Base-by-base conservation (phyloP, 306 rosid species). In the Begonia fuchsioides region DNA sequence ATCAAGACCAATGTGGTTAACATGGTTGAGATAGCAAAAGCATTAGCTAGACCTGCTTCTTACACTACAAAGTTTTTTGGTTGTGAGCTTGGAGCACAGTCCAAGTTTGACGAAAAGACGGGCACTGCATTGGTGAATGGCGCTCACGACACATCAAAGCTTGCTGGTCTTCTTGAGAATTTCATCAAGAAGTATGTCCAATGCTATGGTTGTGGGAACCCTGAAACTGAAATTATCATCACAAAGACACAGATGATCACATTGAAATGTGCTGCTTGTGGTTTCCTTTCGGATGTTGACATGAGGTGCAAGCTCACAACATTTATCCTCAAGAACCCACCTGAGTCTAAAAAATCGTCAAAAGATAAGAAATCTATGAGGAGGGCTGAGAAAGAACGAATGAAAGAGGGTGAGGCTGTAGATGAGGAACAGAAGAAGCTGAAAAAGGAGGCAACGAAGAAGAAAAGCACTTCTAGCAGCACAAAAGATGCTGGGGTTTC, bases 11-110 rank as follows among this genome's bases (percentile, higher is more conserved):
- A 83, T 35, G 67, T 80, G 47, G 94, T 83, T 39, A 80, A 83
- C 50, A 83, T 76, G 85, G 90, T 80, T 45, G 94, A 83, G 17
- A 83, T 83, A 56, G 94, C 94, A 3, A 83, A 83, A 66, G 94
- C 94, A 41, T 55, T 83, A 71, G 86, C 83, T 6, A 80, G 94
- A 64, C 94, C 86, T 41, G 75, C 90, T 3, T 60, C 94, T 4
- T 83, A 83, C 65, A 77, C 94, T 9, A 75, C 86, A 0, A 83
- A 83, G 66, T 83, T 76, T 63, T 80, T 83, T 57, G 90, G 94
- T 16, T 79, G 90, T 61, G 94, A 80, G 63, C 94, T 83, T 65
- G 90, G 90, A 16, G 94, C 94, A 17, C 94, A 80, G 15, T 80
- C 90, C 11, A 83, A 83, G 49, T 83, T 83, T 35, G 94, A 80